Percentiles rank a stretch among this genome's conserved stretches.
These are phyloP conservation scores for Xylaria digitata DNA, from an alignment of 2,329 filamentous ascomycete genomes.

Conservation along the genomic window DNA sequence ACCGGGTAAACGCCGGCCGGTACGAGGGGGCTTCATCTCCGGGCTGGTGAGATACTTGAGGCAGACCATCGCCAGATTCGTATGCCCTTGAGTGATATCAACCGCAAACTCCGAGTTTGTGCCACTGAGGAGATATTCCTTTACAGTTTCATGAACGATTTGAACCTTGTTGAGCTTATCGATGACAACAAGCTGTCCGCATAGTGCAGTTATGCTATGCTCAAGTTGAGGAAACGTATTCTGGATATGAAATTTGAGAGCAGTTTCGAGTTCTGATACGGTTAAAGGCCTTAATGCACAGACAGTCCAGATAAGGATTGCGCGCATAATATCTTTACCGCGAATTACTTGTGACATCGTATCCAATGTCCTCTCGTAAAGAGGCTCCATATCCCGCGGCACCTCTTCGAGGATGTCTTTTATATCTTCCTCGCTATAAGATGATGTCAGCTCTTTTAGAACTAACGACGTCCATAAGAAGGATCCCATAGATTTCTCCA, in stretches of 20 bases:
- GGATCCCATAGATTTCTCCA: conserved; percentile 20
- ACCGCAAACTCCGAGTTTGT: conserved; percentile 17
- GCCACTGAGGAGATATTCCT: conserved; percentile 5
- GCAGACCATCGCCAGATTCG: conserved; percentile 9
- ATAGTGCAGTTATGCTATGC: conserved; percentile 16
- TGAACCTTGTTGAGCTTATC: conserved; percentile 18
- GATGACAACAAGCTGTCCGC: conserved; percentile 15
- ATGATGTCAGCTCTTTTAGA: conserved; percentile 6
- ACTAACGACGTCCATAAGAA: conserved; percentile 21
- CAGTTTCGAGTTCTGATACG: conserved; percentile 4
- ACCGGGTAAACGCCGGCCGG: conserved; percentile 1
- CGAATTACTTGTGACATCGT: conserved; percentile 5
- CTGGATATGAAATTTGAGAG: conserved; percentile 7
- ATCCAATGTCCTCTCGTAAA: conserved; percentile 11
- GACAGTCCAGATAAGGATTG: conserved; percentile 10
- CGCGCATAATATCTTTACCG: conserved; percentile 2
- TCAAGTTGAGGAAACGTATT: conserved; percentile 11
- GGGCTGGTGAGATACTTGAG: neutral
- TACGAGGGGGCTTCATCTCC: conserved; percentile 22
- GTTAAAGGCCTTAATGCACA: conserved; percentile 12
- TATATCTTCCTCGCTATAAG: conserved; percentile 11
- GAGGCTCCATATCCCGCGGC: conserved; percentile 15
- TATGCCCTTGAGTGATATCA: neutral
- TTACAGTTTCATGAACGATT: conserved; percentile 20
- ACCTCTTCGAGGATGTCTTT: conserved; percentile 19